Percentiles rank a stretch among this genome's conserved stretches.
Conservation (phyloP, 2,329 filamentous ascomycete genomes). For the Cercospora brassicicola region DNA sequence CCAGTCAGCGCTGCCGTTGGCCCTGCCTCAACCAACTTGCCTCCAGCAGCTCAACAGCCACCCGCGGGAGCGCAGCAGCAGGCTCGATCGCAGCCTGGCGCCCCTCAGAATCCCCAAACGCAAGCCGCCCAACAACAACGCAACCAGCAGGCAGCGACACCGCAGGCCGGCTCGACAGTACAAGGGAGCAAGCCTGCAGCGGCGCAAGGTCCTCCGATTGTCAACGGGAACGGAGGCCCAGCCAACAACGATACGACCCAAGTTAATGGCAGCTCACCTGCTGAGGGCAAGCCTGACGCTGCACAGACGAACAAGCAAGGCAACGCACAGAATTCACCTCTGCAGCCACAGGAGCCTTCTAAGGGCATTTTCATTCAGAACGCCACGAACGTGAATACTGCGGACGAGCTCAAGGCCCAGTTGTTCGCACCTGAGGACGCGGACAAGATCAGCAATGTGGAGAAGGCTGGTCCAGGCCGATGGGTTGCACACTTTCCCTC, state of each 20-base stretch:
- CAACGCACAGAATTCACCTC: slow-evolving; percentile 28
- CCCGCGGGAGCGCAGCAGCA: slow-evolving; percentile 41
- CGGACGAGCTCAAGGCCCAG: slow-evolving; percentile 73
- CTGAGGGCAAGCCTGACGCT: slow-evolving; percentile 44
- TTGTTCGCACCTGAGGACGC: slow-evolving; percentile 82
- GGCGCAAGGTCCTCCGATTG: slow-evolving; percentile 28
- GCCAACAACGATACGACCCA: slow-evolving; percentile 40
- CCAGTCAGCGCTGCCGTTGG: slow-evolving; percentile 41
- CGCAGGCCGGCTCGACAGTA: slow-evolving; percentile 31
- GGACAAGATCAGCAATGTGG: slow-evolving; percentile 67
- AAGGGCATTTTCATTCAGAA: slow-evolving; percentile 82
- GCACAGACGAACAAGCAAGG: slow-evolving; percentile 52
- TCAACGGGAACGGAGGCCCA: slow-evolving; percentile 34
- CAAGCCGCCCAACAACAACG: slow-evolving; percentile 33
- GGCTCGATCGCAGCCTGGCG: slow-evolving; percentile 32
- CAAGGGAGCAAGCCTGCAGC: slow-evolving; percentile 32
- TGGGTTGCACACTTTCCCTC: slow-evolving; percentile 85
- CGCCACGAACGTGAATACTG: slow-evolving; percentile 60
- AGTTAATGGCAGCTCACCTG: slow-evolving; percentile 53
- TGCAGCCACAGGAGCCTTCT: slow-evolving; percentile 50
- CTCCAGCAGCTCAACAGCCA: slow-evolving; percentile 44
- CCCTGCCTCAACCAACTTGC: slow-evolving; percentile 42
- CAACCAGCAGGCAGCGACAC: slow-evolving; percentile 30
- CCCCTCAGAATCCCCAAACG: slow-evolving; percentile 33
- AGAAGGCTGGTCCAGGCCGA: slow-evolving; percentile 75